These are phyloP conservation scores for Phytophthora hybrid DNA, from an alignment of 352 stramenopile species.

Conservation along the genomic window DNA sequence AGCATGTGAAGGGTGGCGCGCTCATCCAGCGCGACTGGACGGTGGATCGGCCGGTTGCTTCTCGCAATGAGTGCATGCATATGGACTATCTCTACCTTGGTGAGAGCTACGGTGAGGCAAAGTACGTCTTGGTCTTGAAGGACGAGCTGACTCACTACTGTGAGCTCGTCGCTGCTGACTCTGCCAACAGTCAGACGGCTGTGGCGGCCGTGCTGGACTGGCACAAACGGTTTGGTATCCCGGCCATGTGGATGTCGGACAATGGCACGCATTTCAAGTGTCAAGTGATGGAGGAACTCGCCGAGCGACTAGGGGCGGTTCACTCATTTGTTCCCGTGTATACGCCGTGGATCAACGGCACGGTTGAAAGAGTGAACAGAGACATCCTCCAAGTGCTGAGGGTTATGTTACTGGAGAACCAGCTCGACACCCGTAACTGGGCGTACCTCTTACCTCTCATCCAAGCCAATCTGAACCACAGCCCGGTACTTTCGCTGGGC, in stretches of 20 bases:
- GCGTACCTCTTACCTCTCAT: constrained; percentile 22
- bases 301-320: constrained; percentile 3
- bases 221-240: background rate
- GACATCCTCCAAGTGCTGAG: constrained; percentile 25
- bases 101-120: no score
- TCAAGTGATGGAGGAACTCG: background rate
- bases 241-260: background rate
- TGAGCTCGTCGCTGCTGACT: no score
- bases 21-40: no score
- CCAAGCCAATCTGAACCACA: constrained; percentile 32
- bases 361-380: constrained; percentile 23
- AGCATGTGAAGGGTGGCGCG: no score
- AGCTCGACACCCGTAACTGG: constrained; percentile 10
- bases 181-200: no score
- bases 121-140: no score
- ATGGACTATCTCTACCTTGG: no score
- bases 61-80: no score
- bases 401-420: constrained; percentile 22
- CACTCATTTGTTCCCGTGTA: constrained; percentile 20
- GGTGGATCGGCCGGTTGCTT: no score
- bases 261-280: background rate
- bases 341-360: constrained; percentile 1
- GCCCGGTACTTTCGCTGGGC: constrained; percentile 11
- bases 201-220: no score
- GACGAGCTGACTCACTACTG: no score